phyloP scores from a whole-genome alignment of 2,329 filamentous ascomycete species.

The Alternaria brassicae region DNA sequence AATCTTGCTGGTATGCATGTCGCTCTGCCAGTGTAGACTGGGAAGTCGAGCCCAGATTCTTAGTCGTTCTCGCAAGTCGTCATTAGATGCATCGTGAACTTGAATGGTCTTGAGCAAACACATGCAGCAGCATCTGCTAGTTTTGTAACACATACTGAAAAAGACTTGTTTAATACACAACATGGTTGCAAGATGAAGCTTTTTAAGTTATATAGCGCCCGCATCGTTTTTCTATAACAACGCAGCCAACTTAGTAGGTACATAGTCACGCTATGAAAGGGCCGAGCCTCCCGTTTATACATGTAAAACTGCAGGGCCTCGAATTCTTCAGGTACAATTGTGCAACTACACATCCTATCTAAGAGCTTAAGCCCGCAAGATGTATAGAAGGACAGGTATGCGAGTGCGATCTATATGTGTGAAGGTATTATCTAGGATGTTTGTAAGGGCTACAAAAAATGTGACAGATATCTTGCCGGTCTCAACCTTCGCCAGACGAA shows the following conservation, averaged over 20 bases:
- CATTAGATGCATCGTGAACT: not conserved
- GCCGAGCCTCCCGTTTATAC: not conserved
- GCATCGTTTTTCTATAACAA: not conserved
- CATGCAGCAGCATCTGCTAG: not conserved
- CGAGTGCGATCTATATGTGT: not conserved
- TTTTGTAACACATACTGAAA: not conserved
- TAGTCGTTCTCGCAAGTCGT: not conserved
- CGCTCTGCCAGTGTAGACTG: not conserved
- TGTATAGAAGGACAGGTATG: not conserved
- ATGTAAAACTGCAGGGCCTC: not conserved
- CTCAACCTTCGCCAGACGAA: not conserved
- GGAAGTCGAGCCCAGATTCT: not conserved
- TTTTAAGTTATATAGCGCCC: not conserved
- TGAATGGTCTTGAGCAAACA: not conserved
- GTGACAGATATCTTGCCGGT: too few species aligned
- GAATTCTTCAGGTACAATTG: not conserved
- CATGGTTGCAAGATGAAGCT: not conserved
- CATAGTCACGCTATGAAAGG: not conserved
- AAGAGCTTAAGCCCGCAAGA: not conserved
- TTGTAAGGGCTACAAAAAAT: not conserved
- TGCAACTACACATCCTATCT: not conserved
- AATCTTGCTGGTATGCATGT: not conserved
- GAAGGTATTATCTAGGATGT: not conserved
- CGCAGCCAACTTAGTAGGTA: not conserved
- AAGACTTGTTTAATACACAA: not conserved